Evolutionary conservation across 345 rosid genomes (phyloP), one percentile per base, ranked within the genome.

Genomic region (Xanthoceras sorbifolium): DNA sequence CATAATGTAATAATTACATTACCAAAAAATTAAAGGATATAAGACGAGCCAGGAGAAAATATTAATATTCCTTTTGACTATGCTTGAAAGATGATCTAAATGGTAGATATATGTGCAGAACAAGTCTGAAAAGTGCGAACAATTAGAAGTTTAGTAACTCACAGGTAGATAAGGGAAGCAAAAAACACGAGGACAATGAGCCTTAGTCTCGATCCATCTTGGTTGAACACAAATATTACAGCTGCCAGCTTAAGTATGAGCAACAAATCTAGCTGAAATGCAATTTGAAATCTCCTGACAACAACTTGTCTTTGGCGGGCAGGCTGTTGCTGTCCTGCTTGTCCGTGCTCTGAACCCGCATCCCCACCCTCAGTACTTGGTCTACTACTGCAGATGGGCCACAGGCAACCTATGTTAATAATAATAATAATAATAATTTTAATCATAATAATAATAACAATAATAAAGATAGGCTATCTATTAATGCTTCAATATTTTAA

Each of bases 201-300:
- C 85, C 97, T 89, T 82, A 90, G 96, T 78, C 97, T 92, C 0
- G 99, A 97, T 74, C 99, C 99, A 82, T 94, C 99, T 89, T 92
- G 99, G 88, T 92, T 90, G 90, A 97, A 89, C 86, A 97, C 61
- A 87, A 94, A 97, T 77, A 97, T 91, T 42, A 92, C 97, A 46
- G 93, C 97, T 44, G 91, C 98, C 76, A 97, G 92, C 91, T 97
- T 97, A 65, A 97, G 79, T 59, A 97, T 90, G 50, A 94, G 98
- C 72, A 92, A 84, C 76, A 92, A 86, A 81, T 97, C 99, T 12
- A 97, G 89, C 88, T 91, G 97, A 84, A 97, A 89, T 23, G 97
- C 99, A 25, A 94, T 88, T 75, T 91, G 93, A 81, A 97, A 92
- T 82, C 99, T 94, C 83, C 99, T 85, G 38, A 86, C 96, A 57